phyloP scores from a whole-genome alignment of 257 asterid genomes.

The Solanum tarijense region DNA sequence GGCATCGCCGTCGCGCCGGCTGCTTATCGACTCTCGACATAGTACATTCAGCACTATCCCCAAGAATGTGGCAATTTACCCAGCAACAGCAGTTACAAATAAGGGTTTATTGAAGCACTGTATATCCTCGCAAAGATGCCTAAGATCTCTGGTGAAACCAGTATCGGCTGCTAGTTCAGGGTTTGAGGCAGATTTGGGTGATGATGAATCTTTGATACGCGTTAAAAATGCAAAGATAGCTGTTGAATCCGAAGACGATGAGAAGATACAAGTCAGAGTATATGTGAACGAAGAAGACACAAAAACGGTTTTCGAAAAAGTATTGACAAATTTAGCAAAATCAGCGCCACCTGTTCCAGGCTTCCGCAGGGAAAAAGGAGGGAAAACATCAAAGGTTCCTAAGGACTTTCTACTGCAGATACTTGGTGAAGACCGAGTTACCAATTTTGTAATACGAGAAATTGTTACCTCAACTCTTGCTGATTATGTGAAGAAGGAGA shows the following conservation, averaged over 20 bases:
- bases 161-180: conserved; percentile 2
- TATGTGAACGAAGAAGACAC: conserved; percentile 67
- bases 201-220: conserved; percentile 16
- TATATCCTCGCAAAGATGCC: not conserved
- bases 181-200: conserved; percentile 40
- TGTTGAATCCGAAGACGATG: conserved; percentile 47
- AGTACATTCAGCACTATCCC: not conserved
- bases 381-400: conserved; percentile 41
- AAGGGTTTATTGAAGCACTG: not conserved
- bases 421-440: conserved; percentile 69
- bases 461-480: conserved; percentile 52
- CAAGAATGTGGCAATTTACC: not conserved
- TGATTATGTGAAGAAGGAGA: conserved; percentile 68
- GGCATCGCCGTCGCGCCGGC: not conserved
- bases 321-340: conserved; percentile 50
- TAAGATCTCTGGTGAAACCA: not conserved
- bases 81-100: not conserved
- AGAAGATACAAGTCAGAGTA: conserved; percentile 71
- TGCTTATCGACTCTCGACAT: not conserved
- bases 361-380: conserved; percentile 74
- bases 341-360: conserved; percentile 89
- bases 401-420: conserved; percentile 58
- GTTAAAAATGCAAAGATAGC: conserved; percentile 38
- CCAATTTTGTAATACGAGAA: conserved; percentile 60
- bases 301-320: conserved; percentile 46